Base-by-base conservation (phyloP, 306 rosid genomes). In the Myrica gale region DNA sequence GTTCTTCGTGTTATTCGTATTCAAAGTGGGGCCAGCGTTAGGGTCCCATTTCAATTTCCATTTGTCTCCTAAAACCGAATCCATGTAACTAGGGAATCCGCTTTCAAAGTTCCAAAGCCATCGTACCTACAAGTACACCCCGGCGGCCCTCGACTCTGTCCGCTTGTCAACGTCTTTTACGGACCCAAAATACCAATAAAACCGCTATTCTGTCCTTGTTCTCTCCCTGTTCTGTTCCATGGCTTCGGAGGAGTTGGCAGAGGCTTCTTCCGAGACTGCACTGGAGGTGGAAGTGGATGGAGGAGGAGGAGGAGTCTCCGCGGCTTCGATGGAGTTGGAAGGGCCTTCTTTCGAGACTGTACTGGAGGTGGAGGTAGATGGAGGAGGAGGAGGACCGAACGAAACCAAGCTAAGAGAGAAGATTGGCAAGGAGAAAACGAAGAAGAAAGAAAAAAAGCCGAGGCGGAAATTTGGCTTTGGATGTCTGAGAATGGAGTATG, bases 401-500 rank as follows among this genome's bases (percentile, higher is more conserved):
- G 60, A 69, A 54, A 71, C 17, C 7, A 67, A 50, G 58, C 75
- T 41, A 1, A 41, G 20, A 63, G 75, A 62, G 77, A 52, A 79
- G 65, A 50, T 77, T 41, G 15, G 50, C 72, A 75, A 58, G 44
- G 74, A 41, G 74, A 84, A 4, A 50, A 75, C 16, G n/a, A 69
- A 23, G 47, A 72, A 16, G 74, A 76, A 68, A 58, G 87, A 73
- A 56, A 82, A 2, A 51, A 80, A 63, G 72, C 65, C 55, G 55
- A 44, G 68, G 44, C 53, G 73, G 2, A 90, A 72, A 69, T 37
- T 78, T 26, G 73, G 83, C 68, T 81, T 88, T 77, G 84, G 84
- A 71, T 87, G 98, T 83, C 87, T 89, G 51, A 85, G 89, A 69
- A 75, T 83, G 13, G 80, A 83, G 65, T 70, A 60, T 4, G 92